Base-by-base conservation (phyloP, 106 monocot species). In the Phalaenopsis equestris region DNA sequence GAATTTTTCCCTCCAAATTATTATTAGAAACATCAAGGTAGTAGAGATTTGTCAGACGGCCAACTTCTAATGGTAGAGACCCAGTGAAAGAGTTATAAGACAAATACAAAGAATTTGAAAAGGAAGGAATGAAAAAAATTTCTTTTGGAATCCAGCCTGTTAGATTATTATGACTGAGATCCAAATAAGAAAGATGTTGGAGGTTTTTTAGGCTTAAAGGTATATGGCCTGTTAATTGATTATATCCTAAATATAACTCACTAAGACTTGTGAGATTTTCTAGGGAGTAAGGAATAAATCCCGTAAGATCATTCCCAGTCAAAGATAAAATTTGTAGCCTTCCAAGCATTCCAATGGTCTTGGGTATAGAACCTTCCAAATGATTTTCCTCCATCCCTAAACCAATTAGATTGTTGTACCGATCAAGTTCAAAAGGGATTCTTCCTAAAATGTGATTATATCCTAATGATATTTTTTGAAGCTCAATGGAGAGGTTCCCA, bases 231-330 rank as follows among this genome's bases (percentile, higher is more conserved):
- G 52, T 72, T 30, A 83, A 16, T 2, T 72, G 37, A 55, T 78
- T 78, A 3, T 39, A 14, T 2, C 67, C 52, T 0, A 83, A 42
- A 37, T 72, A 48, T 8, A 80, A 36, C 46, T 52, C 16, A 5
- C 30, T 39, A 38, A 75, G 36, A 14, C 42, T 41, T 1, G 58
- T 57, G 57, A 84, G 78, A 78, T 79, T 84, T 56, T 73, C 56
- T 1, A 72, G 9, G 37, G 72, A 72, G 23, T 12, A 37, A 38
- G 72, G 72, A 41, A 72, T 72, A 8, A 0, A 6, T 36, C 72
- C 72, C 2, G 23, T 38, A 12, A 72, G 41, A 12, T 72, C 14
- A 57, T 57, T 57, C 14, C 14, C 9, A 14, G 4, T 16, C 14
- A 57, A 57, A 57, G 57, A 57, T 19, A 57, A 19, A 3, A 16